Base-by-base conservation (phyloP, 1,284 basidiomycete species). In the Apiotrichum domesticum region DNA sequence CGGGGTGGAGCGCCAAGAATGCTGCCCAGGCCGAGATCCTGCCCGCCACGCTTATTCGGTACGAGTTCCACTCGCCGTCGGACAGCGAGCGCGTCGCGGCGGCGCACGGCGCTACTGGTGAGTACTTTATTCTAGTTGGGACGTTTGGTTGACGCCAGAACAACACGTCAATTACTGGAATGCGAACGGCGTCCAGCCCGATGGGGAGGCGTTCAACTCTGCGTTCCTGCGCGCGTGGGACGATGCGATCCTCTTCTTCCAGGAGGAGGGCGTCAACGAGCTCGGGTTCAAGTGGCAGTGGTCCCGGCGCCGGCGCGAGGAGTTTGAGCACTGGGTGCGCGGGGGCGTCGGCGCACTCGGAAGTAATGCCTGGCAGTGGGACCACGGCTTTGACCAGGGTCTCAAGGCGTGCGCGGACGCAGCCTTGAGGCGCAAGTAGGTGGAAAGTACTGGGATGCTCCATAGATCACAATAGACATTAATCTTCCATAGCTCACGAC, bases 1-100 rank as follows among this genome's bases (percentile, higher is more conserved):
- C 80, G 2, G 88, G 88, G 1, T 93, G 90, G 89, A 83, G 84
- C 46, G 82, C 88, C 40, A 79, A 82, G 60, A 85, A 90, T 69
- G 86, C 87, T 0, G 81, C 85, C 0, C 80, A 80, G 45, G 80
- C 79, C 1, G 84, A 85, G 8, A 83, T 87, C 13, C 80, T 87
- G 61, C 86, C 86, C 0, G 35, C 63, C 0, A 79, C 69, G 55
- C 73, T 83, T n/a, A 80, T 81, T 15, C 66, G 66, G 32, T 57
- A 33, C 10, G 3, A 6, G 59, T 45, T 65, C 57, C 65, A 55
- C 43, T 48, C 50, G 44, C 68, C 67, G 45, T 63, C 64, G 29
- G 68, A 71, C 32, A 69, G 71, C 43, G 67, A 76, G 62, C 78
- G 78, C 59, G 74, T 77, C 42, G 62, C 64, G 7, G 75, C 76